Evolutionary conservation across 2,329 filamentous ascomycete species (phyloP), one percentile per base, ranked within the genome.

Genomic region (Thielaviopsis musarum): DNA sequence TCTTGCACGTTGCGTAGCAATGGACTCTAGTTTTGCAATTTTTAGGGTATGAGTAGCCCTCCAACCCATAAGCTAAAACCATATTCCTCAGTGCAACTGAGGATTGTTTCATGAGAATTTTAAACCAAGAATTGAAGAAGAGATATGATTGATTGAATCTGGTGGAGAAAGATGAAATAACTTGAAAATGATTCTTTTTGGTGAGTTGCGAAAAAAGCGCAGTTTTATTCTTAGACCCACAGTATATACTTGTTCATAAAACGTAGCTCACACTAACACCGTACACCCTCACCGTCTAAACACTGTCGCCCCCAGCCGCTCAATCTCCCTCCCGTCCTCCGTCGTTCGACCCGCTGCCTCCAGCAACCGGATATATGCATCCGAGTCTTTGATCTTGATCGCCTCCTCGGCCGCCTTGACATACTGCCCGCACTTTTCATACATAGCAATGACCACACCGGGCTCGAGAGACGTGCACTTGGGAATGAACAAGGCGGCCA

Each of bases 371-470:
- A 85, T 81, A 72, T 94, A 82, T n/a, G 84, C 74, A 65, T 84
- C 84, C 55, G 81, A 75, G 68, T 98, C 88, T 71, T 87, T 94
- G 62, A 80, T 77, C 73, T 84, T 88, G 62, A 90, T 78, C 2
- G 93, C 91, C 73, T 97, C 93, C 72, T 97, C 91, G 3, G 87
- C 93, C 2, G 93, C 93, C 72, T 88, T 90, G 28, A 86, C 80
- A 52, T 89, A 76, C 83, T 95, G 81, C 19, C 91, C 91, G 70
- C 93, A 97, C 73, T 95, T 95, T 66, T 95, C 84, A 79, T 91
- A 98, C 91, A 98, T 96, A 65, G 85, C 81, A 59, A 95, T 84
- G 3, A 84, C 76, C 66, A 90, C 86, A 2, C 81, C 78, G 0
- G 80, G 75, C 52, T 83, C 78, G 54, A 94, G 69, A 59, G 77